phyloP scores from a whole-genome alignment of 192 early-diverging fungal genomes.

The Rhizoclosmatium globosum region DNA sequence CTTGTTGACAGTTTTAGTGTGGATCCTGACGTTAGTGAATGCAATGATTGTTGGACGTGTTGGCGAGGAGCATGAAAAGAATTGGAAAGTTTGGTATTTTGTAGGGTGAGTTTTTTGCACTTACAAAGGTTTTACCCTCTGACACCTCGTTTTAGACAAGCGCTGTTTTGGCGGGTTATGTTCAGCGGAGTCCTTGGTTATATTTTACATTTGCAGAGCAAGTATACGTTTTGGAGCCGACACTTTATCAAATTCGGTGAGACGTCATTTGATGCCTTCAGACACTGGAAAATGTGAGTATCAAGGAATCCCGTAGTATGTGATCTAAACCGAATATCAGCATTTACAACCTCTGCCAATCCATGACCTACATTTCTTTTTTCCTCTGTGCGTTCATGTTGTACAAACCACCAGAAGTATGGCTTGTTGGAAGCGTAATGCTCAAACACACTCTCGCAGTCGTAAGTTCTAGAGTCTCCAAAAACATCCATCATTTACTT shows the following conservation, averaged over 20 bases:
- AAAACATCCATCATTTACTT: neutral
- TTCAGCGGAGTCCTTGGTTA: constrained; percentile 83
- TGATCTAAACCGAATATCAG: constrained; percentile 43
- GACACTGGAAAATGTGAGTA: constrained; percentile 90
- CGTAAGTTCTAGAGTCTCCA: constrained; percentile 42
- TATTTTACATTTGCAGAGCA: constrained; percentile 83
- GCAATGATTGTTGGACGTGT: constrained; percentile 64
- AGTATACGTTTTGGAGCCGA: constrained; percentile 82
- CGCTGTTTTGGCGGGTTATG: constrained; percentile 85
- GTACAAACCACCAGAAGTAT: constrained; percentile 77
- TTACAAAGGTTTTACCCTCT: no score
- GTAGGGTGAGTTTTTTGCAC: constrained; percentile 48
- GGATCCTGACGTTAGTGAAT: constrained; percentile 75
- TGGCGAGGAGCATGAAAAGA: constrained; percentile 46
- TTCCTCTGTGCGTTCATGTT: constrained; percentile 80
- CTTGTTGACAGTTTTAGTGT: constrained; percentile 78
- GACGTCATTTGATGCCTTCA: constrained; percentile 86
- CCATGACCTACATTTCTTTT: constrained; percentile 94
- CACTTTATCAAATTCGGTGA: constrained; percentile 95
- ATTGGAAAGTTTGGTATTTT: constrained; percentile 53
- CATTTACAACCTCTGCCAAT: constrained; percentile 89
- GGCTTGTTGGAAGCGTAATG: constrained; percentile 75
- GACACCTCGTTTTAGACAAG: constrained; percentile 74
- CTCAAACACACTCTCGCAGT: constrained; percentile 85
- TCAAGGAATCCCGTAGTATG: neutral